Percentiles rank a stretch among this genome's conserved stretches.
phyloP scores from a whole-genome alignment of 1,284 basidiomycete species.

The Rhodofomes roseus region DNA sequence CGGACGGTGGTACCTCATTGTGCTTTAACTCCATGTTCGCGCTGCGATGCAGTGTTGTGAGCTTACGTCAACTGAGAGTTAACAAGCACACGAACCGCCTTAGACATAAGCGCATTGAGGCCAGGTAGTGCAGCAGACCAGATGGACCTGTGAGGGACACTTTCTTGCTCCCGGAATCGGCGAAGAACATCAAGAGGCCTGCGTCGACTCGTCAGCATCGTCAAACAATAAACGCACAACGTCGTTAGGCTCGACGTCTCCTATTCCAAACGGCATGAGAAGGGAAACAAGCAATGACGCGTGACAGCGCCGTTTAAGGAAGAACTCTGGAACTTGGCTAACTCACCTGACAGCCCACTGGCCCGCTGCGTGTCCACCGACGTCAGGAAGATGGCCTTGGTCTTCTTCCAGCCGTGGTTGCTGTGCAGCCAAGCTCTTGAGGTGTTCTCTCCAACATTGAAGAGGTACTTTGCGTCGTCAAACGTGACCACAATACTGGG shows the following conservation, averaged over 20 bases:
- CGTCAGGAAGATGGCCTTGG: constrained; percentile 73
- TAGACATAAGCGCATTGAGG: constrained; percentile 63
- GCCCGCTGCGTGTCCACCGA: constrained; percentile 57
- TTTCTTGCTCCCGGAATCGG: constrained; percentile 61
- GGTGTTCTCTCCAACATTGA: constrained; percentile 84
- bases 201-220: background rate
- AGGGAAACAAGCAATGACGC: no score
- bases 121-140: constrained; percentile 68
- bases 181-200: constrained; percentile 83
- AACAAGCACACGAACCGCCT: constrained; percentile 46
- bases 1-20: constrained; percentile 39
- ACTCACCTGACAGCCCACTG: constrained; percentile 70
- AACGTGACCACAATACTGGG: constrained; percentile 73
- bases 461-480: constrained; percentile 78
- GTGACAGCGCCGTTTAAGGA: no score
- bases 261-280: no score
- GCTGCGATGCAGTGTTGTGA: constrained; percentile 30
- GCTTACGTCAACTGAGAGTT: background rate
- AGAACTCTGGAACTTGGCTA: background rate
- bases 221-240: background rate
- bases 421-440: constrained; percentile 73
- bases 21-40: constrained; percentile 45
- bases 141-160: constrained; percentile 71
- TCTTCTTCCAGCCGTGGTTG: constrained; percentile 56
- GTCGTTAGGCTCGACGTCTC: no score